phyloP scores from a whole-genome alignment of 1,284 basidiomycete genomes.

The Mrakiaceae sp. region DNA sequence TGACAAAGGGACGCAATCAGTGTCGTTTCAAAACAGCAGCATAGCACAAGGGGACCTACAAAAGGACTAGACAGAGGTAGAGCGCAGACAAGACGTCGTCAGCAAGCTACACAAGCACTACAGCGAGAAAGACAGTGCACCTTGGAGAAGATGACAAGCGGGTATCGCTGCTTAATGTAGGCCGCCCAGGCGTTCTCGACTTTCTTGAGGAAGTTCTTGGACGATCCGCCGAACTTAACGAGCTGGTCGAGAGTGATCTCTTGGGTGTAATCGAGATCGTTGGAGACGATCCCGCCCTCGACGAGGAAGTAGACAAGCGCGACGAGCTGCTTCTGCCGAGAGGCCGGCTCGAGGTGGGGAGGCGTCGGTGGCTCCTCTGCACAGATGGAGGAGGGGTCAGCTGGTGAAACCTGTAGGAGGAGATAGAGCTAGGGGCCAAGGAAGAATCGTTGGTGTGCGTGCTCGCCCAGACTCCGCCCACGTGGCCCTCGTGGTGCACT shows the following conservation, averaged over 20 bases:
- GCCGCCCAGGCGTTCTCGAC: conserved; percentile 26
- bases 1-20: conserved; percentile 24
- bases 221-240: neutral
- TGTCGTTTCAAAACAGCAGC: neutral
- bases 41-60: neutral
- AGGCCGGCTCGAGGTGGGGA: neutral
- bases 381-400: neutral
- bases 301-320: conserved; percentile 30
- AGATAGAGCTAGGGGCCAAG: neutral
- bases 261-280: conserved; percentile 3
- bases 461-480: neutral
- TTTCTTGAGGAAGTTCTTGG: neutral
- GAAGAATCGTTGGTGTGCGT: neutral
- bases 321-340: conserved; percentile 22
- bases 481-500: too few species aligned
- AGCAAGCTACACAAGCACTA: neutral
- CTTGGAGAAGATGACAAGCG: conserved; percentile 33
- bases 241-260: conserved; percentile 7
- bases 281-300: conserved; percentile 26
- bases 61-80: neutral
- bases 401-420: neutral
- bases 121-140: conserved; percentile 19
- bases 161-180: conserved; percentile 25
- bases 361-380: neutral
- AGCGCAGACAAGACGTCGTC: neutral